Evolutionary conservation across 257 asterid genomes (phyloP).

Genomic region (Thymus mandschuricus): DNA sequence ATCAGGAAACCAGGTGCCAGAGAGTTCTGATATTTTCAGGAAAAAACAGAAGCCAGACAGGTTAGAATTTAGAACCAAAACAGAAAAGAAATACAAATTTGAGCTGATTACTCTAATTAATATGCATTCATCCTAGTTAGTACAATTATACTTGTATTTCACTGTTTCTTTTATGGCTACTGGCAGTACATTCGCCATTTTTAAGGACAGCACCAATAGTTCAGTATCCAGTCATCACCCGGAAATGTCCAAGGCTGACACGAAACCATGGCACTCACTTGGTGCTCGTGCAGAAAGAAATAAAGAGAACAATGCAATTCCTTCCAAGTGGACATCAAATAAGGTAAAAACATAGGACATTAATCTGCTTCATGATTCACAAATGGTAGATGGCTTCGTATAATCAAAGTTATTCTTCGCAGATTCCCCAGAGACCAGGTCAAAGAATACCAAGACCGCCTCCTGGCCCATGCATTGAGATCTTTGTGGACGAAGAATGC

Average conservation of each 20-base stretch:
- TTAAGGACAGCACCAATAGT: constrained; percentile 59
- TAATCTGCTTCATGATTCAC: constrained; percentile 1
- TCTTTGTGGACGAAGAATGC: constrained; percentile 80
- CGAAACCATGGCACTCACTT: constrained; percentile 71
- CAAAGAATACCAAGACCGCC: constrained; percentile 61
- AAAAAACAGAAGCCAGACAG: constrained; percentile 67
- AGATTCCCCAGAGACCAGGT: constrained; percentile 82
- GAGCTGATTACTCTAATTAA: neutral
- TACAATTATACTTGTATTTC: too few species aligned
- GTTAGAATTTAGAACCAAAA: constrained; percentile 47
- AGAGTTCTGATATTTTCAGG: constrained; percentile 57
- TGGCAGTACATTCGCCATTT: constrained; percentile 61
- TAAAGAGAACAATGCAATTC: constrained; percentile 80
- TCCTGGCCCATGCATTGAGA: constrained; percentile 71
- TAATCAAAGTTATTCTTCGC: constrained; percentile 31
- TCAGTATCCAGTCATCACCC: constrained; percentile 45
- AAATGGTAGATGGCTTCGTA: constrained; percentile 20
- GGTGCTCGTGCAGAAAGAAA: constrained; percentile 94
- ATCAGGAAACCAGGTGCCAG: constrained; percentile 68
- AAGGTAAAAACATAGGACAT: constrained; percentile 50
- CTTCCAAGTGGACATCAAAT: constrained; percentile 89
- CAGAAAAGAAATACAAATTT: neutral
- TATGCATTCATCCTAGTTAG: neutral
- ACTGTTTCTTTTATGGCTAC: constrained; percentile 46
- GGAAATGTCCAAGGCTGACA: constrained; percentile 49